Conservation (phyloP, 805 yeast species). For the Zygotorulaspora sp. region DNA sequence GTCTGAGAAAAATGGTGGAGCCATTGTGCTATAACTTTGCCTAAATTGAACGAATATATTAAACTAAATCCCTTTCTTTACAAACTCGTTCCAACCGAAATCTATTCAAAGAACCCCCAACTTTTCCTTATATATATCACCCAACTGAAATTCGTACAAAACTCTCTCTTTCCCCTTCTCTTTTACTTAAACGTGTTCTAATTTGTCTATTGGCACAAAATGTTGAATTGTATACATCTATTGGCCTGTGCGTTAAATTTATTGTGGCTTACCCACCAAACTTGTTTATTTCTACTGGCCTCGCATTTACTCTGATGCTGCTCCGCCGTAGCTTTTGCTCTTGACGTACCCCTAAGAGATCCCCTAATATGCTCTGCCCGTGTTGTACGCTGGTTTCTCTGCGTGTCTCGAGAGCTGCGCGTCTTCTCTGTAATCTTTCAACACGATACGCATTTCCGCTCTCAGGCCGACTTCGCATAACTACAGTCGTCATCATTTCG, state of each 20-base stretch:
- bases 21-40: conserved; percentile 47
- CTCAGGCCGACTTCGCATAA: no score
- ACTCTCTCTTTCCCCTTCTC: conserved; percentile 1
- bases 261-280: background rate
- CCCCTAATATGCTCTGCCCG: no score
- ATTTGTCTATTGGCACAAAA: conserved; percentile 1
- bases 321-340: no score
- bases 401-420: no score
- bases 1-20: conserved; percentile 90
- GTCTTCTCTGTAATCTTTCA: no score
- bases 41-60: conserved; percentile 4
- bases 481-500: no score
- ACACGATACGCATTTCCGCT: no score
- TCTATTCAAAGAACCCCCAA: background rate
- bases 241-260: background rate
- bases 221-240: background rate
- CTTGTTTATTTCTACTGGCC: no score
- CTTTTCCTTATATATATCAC: background rate
- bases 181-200: conserved; percentile 1
- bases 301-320: no score
- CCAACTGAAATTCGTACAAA: background rate
- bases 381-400: no score
- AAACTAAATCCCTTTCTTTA: conserved; percentile 1
- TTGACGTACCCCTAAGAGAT: no score
- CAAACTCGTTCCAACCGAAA: background rate